Evolutionary conservation across 169 alveolate genomes (phyloP).

Genomic region (Eimeria necatrix): DNA sequence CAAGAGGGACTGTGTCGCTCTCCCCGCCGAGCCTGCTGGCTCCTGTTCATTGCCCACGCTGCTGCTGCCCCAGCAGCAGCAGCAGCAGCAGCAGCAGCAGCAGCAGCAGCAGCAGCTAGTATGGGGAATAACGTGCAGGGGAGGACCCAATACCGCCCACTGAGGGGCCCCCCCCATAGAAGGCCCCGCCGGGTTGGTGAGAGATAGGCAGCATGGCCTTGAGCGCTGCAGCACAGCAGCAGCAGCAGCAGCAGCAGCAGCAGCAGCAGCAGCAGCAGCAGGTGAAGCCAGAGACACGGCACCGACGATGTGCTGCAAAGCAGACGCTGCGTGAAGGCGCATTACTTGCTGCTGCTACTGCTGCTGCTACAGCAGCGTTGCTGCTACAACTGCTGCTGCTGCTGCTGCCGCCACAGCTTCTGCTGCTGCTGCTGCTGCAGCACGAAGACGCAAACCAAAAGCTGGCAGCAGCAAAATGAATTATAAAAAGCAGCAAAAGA

Average conservation of each 20-base stretch:
- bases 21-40: no score
- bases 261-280: slow-evolving; percentile 53
- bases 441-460: not conserved
- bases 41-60: no score
- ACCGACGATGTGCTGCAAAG: no score
- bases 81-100: slow-evolving; percentile 22
- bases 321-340: no score
- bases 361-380: no score
- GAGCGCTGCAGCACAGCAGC: not conserved
- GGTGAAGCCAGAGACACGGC: no score
- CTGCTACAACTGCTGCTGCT: no score
- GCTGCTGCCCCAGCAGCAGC: slow-evolving; percentile 6
- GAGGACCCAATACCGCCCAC: not conserved
- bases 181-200: slow-evolving; percentile 49
- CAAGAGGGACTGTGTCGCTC: no score
- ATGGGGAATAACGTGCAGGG: not conserved
- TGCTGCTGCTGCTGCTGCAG: no score
- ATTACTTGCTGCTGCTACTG: no score
- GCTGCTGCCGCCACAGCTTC: no score
- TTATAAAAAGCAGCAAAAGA: not conserved
- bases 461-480: not conserved
- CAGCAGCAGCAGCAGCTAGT: slow-evolving; percentile 35
- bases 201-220: slow-evolving; percentile 38
- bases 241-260: slow-evolving; percentile 29
- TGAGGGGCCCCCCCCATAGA: slow-evolving; percentile 57